These are phyloP conservation scores for Tylopilus sp. DNA, from an alignment of 768 basidiomycete species.

Conservation along the genomic window DNA sequence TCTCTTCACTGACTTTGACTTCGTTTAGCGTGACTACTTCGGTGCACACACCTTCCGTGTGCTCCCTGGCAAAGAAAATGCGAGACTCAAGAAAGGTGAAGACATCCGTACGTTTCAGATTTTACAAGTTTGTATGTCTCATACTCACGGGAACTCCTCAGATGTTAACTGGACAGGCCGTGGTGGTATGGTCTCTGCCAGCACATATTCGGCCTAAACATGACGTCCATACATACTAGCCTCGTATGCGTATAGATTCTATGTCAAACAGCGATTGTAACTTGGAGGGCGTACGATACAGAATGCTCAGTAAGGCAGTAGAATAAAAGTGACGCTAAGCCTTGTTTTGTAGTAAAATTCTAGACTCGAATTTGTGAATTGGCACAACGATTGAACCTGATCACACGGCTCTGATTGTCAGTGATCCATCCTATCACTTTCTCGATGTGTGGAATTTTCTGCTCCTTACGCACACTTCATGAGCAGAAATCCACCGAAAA, in stretches of 20 bases:
- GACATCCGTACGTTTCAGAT: slow-evolving; percentile 76
- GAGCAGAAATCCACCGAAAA: slow-evolving; percentile 8
- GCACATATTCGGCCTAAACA: slow-evolving; percentile 68
- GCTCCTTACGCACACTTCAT: slow-evolving; percentile 35
- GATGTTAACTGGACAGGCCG: slow-evolving; percentile 99
- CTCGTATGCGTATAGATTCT: slow-evolving; percentile 18
- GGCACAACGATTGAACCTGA: no score
- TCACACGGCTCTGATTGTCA: no score
- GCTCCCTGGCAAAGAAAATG: slow-evolving; percentile 87
- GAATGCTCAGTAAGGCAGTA: slow-evolving; percentile 11
- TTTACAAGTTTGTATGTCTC: not conserved
- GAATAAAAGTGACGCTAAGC: slow-evolving; percentile 13
- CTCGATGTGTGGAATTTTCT: slow-evolving; percentile 71
- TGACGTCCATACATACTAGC: not conserved
- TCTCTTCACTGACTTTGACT: slow-evolving; percentile 4
- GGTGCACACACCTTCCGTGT: slow-evolving; percentile 98
- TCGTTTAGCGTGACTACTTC: slow-evolving; percentile 87
- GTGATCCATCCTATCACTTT: no score
- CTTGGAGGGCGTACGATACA: slow-evolving; percentile 12
- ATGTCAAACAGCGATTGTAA: slow-evolving; percentile 13
- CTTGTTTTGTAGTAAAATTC: not conserved
- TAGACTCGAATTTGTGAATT: no score
- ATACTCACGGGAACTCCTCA: slow-evolving; percentile 24
- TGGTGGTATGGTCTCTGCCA: slow-evolving; percentile 91
- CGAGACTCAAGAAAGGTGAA: slow-evolving; percentile 69